These are phyloP conservation scores for Diaporthe nobilis DNA, from an alignment of 2,329 filamentous ascomycete species.

Conservation along the genomic window DNA sequence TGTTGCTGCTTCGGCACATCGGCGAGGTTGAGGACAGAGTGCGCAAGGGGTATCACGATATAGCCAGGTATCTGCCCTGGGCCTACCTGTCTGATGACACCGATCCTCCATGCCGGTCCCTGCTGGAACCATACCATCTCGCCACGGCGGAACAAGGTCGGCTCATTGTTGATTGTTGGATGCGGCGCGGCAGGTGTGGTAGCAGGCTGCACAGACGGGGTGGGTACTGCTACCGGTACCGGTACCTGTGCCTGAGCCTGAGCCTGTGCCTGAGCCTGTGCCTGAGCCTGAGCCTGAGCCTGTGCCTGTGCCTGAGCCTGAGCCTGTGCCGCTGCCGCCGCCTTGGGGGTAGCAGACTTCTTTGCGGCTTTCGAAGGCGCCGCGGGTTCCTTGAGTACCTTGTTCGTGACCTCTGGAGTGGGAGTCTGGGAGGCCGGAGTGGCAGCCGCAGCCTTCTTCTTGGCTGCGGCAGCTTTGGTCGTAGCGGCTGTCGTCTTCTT, in stretches of 20 bases:
- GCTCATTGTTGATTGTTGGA: constrained; percentile 35
- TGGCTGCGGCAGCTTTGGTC: constrained; percentile 25
- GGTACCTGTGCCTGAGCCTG: not conserved
- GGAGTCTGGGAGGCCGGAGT: constrained; percentile 21
- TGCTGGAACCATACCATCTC: constrained; percentile 55
- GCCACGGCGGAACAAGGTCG: constrained; percentile 49
- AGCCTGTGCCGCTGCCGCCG: not conserved
- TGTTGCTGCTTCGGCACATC: constrained; percentile 45
- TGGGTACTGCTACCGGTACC: not conserved
- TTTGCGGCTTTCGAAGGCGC: constrained; percentile 23
- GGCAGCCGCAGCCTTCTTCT: constrained; percentile 24
- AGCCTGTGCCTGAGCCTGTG: not conserved
- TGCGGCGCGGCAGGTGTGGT: constrained; percentile 11
- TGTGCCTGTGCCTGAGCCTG: not conserved
- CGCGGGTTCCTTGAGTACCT: constrained; percentile 30
- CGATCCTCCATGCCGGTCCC: constrained; percentile 52
- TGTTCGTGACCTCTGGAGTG: constrained; percentile 18
- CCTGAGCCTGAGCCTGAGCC: constrained; percentile 7
- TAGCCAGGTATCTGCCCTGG: constrained; percentile 44
- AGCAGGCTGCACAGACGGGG: constrained; percentile 18
- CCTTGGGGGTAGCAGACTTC: constrained; percentile 22
- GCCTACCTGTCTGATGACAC: constrained; percentile 47
- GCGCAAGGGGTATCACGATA: constrained; percentile 50
- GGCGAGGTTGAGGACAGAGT: constrained; percentile 44
- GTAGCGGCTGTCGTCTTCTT: constrained; percentile 27